A percentile compares a stretch with the other conserved stretches of the same genome.
Conservation (phyloP, 768 basidiomycete genomes). For the Mycena sanguinolenta region DNA sequence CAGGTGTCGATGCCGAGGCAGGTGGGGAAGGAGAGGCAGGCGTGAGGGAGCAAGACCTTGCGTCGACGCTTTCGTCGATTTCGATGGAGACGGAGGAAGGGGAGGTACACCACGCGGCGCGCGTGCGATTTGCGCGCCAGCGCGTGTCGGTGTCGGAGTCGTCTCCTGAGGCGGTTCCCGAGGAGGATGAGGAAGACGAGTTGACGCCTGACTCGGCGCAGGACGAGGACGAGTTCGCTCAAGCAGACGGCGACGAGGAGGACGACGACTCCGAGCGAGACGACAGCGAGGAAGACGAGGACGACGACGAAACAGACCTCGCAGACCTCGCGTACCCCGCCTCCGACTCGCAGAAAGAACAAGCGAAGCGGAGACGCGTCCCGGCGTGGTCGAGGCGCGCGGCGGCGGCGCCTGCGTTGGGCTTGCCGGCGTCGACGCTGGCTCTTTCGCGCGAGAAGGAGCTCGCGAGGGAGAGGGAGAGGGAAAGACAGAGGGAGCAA, state of each 20-base stretch:
- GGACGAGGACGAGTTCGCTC: not conserved
- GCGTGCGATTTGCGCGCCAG: not conserved
- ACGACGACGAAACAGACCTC: not conserved
- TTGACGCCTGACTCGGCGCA: too few relatives aligned
- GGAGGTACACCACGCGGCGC: not conserved
- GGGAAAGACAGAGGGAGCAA: too few relatives aligned
- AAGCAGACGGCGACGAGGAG: too few relatives aligned
- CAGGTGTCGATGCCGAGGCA: too few relatives aligned
- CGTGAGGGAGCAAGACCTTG: slow-evolving; percentile 26
- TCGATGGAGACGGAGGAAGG: not conserved
- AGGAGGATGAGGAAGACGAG: not conserved
- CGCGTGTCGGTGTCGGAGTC: not conserved
- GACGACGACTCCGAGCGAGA: not conserved
- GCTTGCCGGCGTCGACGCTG: slow-evolving; percentile 38
- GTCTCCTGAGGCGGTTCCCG: not conserved
- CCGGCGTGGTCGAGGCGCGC: slow-evolving; percentile 58
- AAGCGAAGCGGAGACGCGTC: slow-evolving; percentile 35
- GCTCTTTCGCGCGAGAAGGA: too few relatives aligned
- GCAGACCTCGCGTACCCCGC: not conserved
- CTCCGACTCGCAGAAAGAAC: not conserved
- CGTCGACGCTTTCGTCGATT: slow-evolving; percentile 10
- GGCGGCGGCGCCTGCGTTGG: slow-evolving; percentile 57
- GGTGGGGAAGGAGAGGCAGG: not conserved
- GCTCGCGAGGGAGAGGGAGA: slow-evolving; percentile 28
- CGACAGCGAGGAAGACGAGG: not conserved